Conservation (phyloP, 345 rosid species). For the Brassica napus region DNA sequence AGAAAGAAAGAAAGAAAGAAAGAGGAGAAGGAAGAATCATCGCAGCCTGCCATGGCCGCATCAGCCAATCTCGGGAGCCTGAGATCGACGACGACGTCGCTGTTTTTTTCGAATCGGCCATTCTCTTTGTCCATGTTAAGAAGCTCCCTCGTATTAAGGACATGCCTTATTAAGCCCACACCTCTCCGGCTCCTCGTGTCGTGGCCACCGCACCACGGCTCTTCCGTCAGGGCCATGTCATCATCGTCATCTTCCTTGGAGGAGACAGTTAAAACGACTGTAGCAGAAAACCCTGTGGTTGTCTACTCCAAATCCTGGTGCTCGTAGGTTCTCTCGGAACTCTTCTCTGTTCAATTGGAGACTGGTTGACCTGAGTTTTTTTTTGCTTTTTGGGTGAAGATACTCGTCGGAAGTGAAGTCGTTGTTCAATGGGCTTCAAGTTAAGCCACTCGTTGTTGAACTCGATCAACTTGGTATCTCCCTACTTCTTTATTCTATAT, state of each 20-base stretch:
- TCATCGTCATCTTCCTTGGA: conserved; percentile 48
- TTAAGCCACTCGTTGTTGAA: conserved; percentile 73
- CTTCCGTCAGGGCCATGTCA: conserved; percentile 34
- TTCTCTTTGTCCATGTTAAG: conserved; percentile 31
- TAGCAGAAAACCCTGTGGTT: conserved; percentile 74
- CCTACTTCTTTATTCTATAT: background rate
- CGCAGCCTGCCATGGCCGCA: conserved; percentile 11
- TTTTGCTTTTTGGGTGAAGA: conserved; percentile 41
- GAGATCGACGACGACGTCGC: conserved; percentile 37
- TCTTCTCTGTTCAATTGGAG: conserved; percentile 3
- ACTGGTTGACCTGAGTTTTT: background rate
- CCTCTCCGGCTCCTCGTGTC: conserved; percentile 35
- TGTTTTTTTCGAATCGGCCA: conserved; percentile 41
- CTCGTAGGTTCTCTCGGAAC: conserved; percentile 56
- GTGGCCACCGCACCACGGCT: background rate
- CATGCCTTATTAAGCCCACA: conserved; percentile 15
- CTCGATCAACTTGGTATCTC: conserved; percentile 81
- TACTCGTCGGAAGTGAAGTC: conserved; percentile 87
- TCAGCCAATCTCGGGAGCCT: conserved; percentile 46
- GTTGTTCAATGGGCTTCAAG: conserved; percentile 68
- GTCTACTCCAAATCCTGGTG: conserved; percentile 96
- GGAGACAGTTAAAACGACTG: conserved; percentile 68
- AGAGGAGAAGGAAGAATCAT: background rate
- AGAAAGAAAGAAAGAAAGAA: background rate
- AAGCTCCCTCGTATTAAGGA: conserved; percentile 14